Evolutionary conservation across 371 early-diverging fungal genomes (phyloP).

Genomic region (Dichotomocladium elegans): DNA sequence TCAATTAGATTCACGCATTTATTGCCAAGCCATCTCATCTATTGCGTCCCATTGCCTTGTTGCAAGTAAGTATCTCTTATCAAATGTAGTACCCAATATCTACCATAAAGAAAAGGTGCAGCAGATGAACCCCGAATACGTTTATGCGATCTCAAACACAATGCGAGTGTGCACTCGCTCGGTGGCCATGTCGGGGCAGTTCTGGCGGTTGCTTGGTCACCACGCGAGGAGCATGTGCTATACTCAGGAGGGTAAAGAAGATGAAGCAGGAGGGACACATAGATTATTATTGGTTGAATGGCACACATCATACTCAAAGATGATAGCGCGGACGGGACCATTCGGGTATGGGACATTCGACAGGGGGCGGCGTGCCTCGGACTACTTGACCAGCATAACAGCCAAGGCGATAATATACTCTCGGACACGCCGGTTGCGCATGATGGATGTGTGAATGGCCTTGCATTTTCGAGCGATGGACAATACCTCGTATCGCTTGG

Average conservation of each 20-base stretch:
- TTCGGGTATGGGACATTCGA: constrained; percentile 83
- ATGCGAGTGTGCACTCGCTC: constrained; percentile 72
- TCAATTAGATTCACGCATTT: constrained; percentile 60
- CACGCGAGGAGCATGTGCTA: constrained; percentile 67
- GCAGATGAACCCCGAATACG: constrained; percentile 68
- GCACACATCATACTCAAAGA: too few relatives aligned
- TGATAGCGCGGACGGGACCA: constrained; percentile 56
- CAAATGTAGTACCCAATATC: not conserved
- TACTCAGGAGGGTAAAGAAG: constrained; percentile 73
- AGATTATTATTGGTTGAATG: too few relatives aligned
- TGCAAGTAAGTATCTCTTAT: constrained; percentile 52
- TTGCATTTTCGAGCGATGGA: constrained; percentile 66
- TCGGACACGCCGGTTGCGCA: constrained; percentile 61
- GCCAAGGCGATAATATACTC: constrained; percentile 23
- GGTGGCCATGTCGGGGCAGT: constrained; percentile 73
- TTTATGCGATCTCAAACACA: constrained; percentile 77
- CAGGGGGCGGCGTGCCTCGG: constrained; percentile 58
- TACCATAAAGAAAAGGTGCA: constrained; percentile 29
- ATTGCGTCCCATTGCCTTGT: constrained; percentile 75
- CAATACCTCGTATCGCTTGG: constrained; percentile 61
- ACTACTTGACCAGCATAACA: constrained; percentile 60
- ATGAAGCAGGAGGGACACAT: too few relatives aligned
- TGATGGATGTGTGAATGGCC: constrained; percentile 66
- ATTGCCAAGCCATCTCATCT: constrained; percentile 69
- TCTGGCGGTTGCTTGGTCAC: constrained; percentile 78